These are phyloP conservation scores for Zygosaccharomyces sapae DNA, from an alignment of 1,139 yeast species.

Conservation along the genomic window DNA sequence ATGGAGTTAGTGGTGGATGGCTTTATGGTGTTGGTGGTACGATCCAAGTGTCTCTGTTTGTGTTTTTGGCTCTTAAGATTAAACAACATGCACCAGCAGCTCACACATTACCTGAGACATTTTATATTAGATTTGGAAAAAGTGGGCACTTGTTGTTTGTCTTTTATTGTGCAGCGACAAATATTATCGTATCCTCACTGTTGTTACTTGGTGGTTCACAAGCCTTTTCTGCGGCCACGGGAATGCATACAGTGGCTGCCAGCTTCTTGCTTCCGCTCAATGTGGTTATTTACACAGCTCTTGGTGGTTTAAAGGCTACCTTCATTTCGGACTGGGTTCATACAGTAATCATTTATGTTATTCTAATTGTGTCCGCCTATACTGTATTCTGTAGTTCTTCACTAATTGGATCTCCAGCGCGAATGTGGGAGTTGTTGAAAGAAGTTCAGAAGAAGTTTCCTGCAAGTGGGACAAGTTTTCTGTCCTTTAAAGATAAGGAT, in stretches of 20 bases:
- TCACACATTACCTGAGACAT: constrained; percentile 35
- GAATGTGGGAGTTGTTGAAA: constrained; percentile 35
- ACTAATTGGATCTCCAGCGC: constrained; percentile 26
- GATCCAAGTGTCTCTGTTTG: constrained; percentile 14
- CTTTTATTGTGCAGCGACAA: constrained; percentile 38
- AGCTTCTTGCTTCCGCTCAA: constrained; percentile 51
- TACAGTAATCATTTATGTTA: constrained; percentile 25
- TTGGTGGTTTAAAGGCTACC: constrained; percentile 53
- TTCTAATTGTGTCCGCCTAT: constrained; percentile 20
- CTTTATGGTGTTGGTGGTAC: constrained; percentile 17
- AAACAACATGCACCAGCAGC: constrained; percentile 16
- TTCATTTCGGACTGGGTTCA: constrained; percentile 41
- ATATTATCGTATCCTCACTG: constrained; percentile 40
- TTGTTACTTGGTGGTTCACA: constrained; percentile 45
- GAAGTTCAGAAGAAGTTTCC: constrained; percentile 32
- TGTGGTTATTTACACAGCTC: constrained; percentile 48
- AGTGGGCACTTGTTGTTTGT: constrained; percentile 38
- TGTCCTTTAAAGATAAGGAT: constrained; percentile 28
- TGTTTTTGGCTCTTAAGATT: constrained; percentile 15
- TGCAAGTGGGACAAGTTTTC: constrained; percentile 20
- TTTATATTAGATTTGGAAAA: constrained; percentile 45
- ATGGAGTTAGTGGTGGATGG: constrained; percentile 17
- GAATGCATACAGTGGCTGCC: constrained; percentile 49
- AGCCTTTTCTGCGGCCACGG: constrained; percentile 34
- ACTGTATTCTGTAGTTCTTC: constrained; percentile 27